These are phyloP conservation scores for Scedosporium dehoogii DNA, from an alignment of 2,329 filamentous ascomycete genomes.

Conservation along the genomic window DNA sequence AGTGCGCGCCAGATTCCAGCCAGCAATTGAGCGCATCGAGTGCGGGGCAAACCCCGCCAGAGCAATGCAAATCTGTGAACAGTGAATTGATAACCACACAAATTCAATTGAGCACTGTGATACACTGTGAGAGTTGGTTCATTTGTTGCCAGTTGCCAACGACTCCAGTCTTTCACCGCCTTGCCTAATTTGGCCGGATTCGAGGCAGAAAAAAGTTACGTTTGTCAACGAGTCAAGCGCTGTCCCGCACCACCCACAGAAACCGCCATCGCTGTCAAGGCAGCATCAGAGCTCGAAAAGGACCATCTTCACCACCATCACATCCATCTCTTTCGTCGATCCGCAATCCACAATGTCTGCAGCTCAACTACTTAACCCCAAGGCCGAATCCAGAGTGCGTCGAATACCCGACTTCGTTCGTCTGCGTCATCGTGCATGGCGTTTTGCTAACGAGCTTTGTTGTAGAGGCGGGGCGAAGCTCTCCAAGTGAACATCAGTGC, in stretches of 20 bases:
- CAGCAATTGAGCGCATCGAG: background rate
- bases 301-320: background rate
- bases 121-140: too few species aligned
- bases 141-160: too few species aligned
- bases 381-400: constrained; percentile 91
- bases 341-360: constrained; percentile 63
- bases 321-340: constrained; percentile 7
- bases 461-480: constrained; percentile 88
- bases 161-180: background rate
- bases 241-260: constrained; percentile 3
- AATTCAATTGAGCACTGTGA: too few species aligned
- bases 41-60: background rate
- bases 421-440: constrained; percentile 30
- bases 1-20: too few species aligned
- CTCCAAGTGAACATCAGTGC: constrained; percentile 93
- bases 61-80: too few species aligned
- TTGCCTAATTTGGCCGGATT: background rate
- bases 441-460: constrained; percentile 15
- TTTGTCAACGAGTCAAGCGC: background rate
- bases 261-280: background rate
- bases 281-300: constrained; percentile 1
- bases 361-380: constrained; percentile 95
- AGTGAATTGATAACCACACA: too few species aligned
- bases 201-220: constrained; percentile 4
- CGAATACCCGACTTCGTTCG: constrained; percentile 12